Percentiles rank a stretch among this genome's conserved stretches.
Evolutionary conservation across 2,329 filamentous ascomycete genomes (phyloP).

Genomic region (Curvularia sp.): DNA sequence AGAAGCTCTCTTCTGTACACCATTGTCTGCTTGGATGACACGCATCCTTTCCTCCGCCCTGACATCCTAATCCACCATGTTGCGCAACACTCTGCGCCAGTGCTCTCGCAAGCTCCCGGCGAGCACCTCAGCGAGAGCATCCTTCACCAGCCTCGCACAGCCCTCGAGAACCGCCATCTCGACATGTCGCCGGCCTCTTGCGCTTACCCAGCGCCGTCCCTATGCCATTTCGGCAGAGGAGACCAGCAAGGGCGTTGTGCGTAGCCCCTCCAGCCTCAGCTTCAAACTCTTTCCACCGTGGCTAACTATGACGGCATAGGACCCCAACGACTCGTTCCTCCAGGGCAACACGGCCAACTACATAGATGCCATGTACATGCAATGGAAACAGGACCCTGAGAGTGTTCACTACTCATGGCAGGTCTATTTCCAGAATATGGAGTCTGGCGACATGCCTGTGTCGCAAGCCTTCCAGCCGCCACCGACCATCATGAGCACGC

Average conservation of each 20-base stretch:
- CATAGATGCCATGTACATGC: slow-evolving; percentile 99
- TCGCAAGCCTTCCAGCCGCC: slow-evolving; percentile 96
- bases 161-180: slow-evolving; percentile 52
- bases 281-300: slow-evolving; percentile 23
- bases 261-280: slow-evolving; percentile 34
- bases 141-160: slow-evolving; percentile 53
- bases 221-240: slow-evolving; percentile 69
- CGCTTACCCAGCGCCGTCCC: slow-evolving; percentile 57
- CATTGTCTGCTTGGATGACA: slow-evolving; percentile 43
- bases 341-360: slow-evolving; percentile 98
- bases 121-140: slow-evolving; percentile 58
- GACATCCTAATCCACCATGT: slow-evolving; percentile 63
- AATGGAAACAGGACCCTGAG: slow-evolving; percentile 91
- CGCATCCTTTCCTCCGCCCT: slow-evolving; percentile 30
- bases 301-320: slow-evolving; percentile 57
- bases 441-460: slow-evolving; percentile 96
- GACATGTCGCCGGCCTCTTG: slow-evolving; percentile 58
- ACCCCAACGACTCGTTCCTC: slow-evolving; percentile 94
- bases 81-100: slow-evolving; percentile 72
- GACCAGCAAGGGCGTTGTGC: slow-evolving; percentile 67
- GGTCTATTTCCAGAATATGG: slow-evolving; percentile 99
- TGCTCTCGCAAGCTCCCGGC: slow-evolving; percentile 68
- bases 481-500: slow-evolving; percentile 85
- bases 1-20: slow-evolving; percentile 32
- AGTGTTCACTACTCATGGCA: slow-evolving; percentile 99